phyloP scores from a whole-genome alignment of 768 basidiomycete genomes.

The Pisolithus orientalis region DNA sequence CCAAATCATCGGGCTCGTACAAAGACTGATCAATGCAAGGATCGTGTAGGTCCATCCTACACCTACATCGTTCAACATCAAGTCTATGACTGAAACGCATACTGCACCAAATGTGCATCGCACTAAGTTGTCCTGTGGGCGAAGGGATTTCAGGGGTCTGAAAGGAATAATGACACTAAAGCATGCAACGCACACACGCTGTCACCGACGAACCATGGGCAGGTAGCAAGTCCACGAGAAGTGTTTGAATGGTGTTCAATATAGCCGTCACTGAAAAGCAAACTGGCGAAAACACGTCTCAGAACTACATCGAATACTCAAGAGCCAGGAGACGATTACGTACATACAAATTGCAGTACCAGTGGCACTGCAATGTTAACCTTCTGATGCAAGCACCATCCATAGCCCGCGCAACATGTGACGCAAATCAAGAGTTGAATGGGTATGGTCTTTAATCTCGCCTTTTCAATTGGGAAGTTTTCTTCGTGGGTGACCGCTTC shows the following conservation, averaged over 20 bases:
- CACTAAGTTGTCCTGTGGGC: slow-evolving; percentile 58
- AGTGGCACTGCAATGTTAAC: slow-evolving; percentile 50
- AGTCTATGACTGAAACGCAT: not conserved
- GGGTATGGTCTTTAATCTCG: slow-evolving; percentile 45
- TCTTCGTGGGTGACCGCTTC: slow-evolving; percentile 26
- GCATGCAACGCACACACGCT: slow-evolving; percentile 51
- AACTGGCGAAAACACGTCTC: not conserved
- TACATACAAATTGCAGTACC: slow-evolving; percentile 35
- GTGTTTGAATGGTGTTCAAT: slow-evolving; percentile 54
- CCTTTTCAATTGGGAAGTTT: slow-evolving; percentile 56
- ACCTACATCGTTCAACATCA: not conserved
- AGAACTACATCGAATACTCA: not conserved
- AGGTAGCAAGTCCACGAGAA: slow-evolving; percentile 62
- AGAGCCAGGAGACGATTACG: not conserved
- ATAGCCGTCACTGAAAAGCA: slow-evolving; percentile 30
- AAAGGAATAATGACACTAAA: not conserved
- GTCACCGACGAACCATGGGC: slow-evolving; percentile 60
- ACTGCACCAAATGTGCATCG: slow-evolving; percentile 40
- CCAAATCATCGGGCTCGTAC: slow-evolving; percentile 45
- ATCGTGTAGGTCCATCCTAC: slow-evolving; percentile 67
- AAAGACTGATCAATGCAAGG: slow-evolving; percentile 42
- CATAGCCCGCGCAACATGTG: slow-evolving; percentile 45
- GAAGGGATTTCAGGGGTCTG: not conserved
- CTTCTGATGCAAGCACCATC: slow-evolving; percentile 50
- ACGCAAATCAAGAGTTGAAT: slow-evolving; percentile 33